A percentile compares a stretch with the other conserved stretches of the same genome.
phyloP scores from a whole-genome alignment of 371 early-diverging fungal species.

The Vittaforma corneae region DNA sequence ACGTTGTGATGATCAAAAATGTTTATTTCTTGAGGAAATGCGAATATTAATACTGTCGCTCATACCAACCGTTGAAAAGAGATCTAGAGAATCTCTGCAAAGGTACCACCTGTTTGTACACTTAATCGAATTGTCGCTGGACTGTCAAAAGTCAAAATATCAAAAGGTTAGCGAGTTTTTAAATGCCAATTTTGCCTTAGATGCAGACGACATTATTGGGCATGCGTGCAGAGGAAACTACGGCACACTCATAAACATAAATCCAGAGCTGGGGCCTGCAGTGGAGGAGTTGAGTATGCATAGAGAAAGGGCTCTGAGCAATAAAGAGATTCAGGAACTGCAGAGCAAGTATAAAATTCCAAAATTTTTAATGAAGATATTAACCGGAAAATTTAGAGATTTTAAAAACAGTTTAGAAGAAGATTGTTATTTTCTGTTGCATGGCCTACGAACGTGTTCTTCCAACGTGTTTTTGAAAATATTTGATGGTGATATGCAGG shows the following conservation, averaged over 20 bases:
- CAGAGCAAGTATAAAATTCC: background rate
- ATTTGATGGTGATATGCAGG: background rate
- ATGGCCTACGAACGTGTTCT: background rate
- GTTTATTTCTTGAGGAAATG: constrained; percentile 7
- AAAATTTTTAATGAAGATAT: constrained; percentile 1
- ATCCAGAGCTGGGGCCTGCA: constrained; percentile 9
- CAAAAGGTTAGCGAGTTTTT: constrained; percentile 32
- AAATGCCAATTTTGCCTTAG: constrained; percentile 24
- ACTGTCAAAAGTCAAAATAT: background rate
- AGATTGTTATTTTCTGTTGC: constrained; percentile 21
- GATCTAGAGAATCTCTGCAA: background rate
- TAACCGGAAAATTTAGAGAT: background rate
- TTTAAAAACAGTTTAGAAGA: constrained; percentile 17
- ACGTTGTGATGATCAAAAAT: background rate
- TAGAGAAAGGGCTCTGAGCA: background rate
- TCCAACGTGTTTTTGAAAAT: background rate
- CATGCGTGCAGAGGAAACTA: constrained; percentile 32
- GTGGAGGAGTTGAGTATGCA: constrained; percentile 16
- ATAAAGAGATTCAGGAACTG: background rate
- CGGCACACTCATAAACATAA: constrained; percentile 5
- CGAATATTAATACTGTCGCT: background rate
- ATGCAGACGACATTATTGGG: constrained; percentile 7
- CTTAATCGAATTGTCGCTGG: constrained; percentile 14
- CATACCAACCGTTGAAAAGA: background rate
- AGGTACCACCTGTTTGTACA: constrained; percentile 13